Evolutionary conservation across 306 rosid genomes (phyloP), one percentile per base, ranked within the genome.

Genomic region (Argentina anserina): DNA sequence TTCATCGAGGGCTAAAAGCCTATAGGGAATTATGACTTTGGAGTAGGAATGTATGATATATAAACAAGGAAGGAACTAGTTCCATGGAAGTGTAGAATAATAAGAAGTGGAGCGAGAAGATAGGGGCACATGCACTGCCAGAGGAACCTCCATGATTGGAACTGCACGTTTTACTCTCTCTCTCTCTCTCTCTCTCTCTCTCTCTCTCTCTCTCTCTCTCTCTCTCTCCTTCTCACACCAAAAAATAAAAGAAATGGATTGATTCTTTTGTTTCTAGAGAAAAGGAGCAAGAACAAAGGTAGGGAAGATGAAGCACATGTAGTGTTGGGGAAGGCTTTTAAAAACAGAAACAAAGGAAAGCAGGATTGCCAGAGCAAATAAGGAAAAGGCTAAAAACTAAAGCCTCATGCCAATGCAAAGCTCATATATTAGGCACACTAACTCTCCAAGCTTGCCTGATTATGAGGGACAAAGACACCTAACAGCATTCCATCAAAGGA

Each of bases 101-200:
- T 77, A 73, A 15, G 87, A 76, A 80, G 89, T 85, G 94, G 92
- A 83, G 62, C 70, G 70, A 65, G 73, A 68, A 62, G 88, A 86
- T 86, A 78, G 86, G 59, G 18, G 96, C 96, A 92, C 97, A 89
- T 92, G 97, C 82, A 83, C 56, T 92, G 97, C 90, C 96, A 92
- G 96, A 87, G 75, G 87, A 83, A 87, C 81, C 85, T 75, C 80
- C 85, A 91, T 91, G 85, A 89, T 91, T 87, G 83, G 83, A 85
- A 75, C 80, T 73, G 75, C 46, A 61, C 70, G 25, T 49, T 75
- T 46, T 69, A 53, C 75, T 74, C 66, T 65, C 45, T 67, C 76
- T 79, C 78, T 64, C 73, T 31, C 28, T n/a, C n/a, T n/a, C n/a
- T n/a, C n/a, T n/a, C n/a, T n/a, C n/a, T n/a, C n/a, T n/a, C n/a